Conservation (phyloP, 306 rosid genomes). For the Cajanus cajan region DNA sequence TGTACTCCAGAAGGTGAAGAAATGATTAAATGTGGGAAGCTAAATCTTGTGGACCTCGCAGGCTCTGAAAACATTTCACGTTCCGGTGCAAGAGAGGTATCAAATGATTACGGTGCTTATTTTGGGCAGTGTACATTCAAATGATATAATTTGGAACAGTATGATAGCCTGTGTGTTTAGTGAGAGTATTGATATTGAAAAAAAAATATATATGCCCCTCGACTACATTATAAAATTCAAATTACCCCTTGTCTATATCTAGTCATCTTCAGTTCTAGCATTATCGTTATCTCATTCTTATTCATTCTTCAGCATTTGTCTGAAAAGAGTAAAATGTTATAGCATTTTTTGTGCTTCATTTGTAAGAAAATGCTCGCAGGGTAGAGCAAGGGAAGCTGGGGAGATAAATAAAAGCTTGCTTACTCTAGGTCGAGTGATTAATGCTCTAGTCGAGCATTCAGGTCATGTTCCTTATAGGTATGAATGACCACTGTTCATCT, state of each 20-base stretch:
- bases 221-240: neutral
- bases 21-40: constrained; percentile 98
- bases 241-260: neutral
- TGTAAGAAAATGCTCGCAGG: constrained; percentile 58
- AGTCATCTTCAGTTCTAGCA: neutral
- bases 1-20: constrained; percentile 99
- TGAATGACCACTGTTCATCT: neutral
- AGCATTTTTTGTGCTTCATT: constrained; percentile 25
- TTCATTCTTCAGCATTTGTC: neutral
- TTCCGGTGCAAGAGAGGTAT: constrained; percentile 99
- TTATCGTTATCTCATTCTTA: neutral
- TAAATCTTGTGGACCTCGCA: constrained; percentile 98
- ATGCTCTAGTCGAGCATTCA: constrained; percentile 96
- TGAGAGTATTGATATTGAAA: constrained; percentile 1
- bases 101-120: constrained; percentile 17
- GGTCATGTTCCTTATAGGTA: constrained; percentile 99
- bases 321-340: neutral
- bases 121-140: neutral
- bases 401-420: constrained; percentile 98
- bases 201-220: neutral
- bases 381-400: constrained; percentile 99
- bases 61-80: constrained; percentile 99
- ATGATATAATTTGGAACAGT: constrained; percentile 19
- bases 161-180: neutral
- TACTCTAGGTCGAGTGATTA: constrained; percentile 95